These are phyloP conservation scores for Arachis hypogaea DNA, from an alignment of 306 rosid species.

Conservation along the genomic window DNA sequence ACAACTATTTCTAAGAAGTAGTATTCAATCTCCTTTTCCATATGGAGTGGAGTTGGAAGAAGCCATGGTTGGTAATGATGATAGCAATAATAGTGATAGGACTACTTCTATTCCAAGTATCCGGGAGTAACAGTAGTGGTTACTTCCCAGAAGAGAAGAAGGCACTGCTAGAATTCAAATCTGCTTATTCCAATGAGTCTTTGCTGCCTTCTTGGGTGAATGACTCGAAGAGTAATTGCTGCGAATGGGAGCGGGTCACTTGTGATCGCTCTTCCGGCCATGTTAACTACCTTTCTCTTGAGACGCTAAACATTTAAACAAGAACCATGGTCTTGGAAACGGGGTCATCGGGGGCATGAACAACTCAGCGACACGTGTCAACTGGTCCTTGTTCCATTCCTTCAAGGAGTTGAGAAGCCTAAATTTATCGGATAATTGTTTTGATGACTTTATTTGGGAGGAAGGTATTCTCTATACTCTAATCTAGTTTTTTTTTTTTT, in stretches of 20 bases:
- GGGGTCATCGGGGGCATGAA: too few species aligned
- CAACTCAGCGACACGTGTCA: not conserved
- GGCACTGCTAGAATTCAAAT: not conserved
- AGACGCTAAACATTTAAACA: too few species aligned
- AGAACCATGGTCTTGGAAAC: too few species aligned
- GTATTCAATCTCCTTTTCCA: not conserved
- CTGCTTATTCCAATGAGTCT: not conserved
- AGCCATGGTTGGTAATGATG: not conserved
- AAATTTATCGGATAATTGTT: not conserved
- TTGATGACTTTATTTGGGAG: not conserved
- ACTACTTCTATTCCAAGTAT: not conserved
- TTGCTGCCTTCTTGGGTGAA: not conserved
- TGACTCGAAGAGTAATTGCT: not conserved
- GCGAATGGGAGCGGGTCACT: not conserved
- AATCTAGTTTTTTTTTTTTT: not conserved
- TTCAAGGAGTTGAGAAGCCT: not conserved
- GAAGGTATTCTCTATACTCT: not conserved
- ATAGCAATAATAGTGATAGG: not conserved
- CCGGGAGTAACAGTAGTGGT: not conserved
- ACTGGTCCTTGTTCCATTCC: not conserved
- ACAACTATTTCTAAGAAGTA: not conserved
- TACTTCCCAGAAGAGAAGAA: not conserved
- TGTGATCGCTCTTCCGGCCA: not conserved
- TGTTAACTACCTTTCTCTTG: not conserved
- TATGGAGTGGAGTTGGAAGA: not conserved